Conservation (phyloP, 176 grass and related monocot species). For the Oryza glaberrima region DNA sequence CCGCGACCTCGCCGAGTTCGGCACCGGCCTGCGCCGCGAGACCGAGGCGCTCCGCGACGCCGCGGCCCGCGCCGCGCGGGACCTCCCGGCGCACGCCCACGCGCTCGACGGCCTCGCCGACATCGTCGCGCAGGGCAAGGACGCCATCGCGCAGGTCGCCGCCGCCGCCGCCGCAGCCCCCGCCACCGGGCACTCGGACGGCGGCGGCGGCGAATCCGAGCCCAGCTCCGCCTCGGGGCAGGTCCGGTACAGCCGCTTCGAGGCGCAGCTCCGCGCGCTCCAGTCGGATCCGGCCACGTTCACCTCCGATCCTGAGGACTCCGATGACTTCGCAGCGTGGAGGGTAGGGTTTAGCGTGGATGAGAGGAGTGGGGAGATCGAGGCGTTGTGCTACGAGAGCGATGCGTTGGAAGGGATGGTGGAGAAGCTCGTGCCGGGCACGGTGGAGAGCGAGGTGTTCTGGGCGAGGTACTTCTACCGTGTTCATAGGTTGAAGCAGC, state of each 20-base stretch:
- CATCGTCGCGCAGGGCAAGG: constrained; percentile 92
- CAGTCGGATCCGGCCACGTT: constrained; percentile 84
- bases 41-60: constrained; percentile 76
- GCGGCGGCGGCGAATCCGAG: constrained; percentile 38
- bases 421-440: constrained; percentile 66
- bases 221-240: constrained; percentile 44
- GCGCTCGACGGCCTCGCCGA: constrained; percentile 68
- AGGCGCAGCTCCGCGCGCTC: constrained; percentile 71
- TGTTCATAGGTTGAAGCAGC: constrained; percentile 73
- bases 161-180: constrained; percentile 15
- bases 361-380: constrained; percentile 73
- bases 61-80: constrained; percentile 56
- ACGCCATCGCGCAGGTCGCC: constrained; percentile 56
- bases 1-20: constrained; percentile 89
- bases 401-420: constrained; percentile 57
- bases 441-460: constrained; percentile 70
- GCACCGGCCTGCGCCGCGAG: constrained; percentile 89
- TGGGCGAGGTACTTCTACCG: constrained; percentile 89
- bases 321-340: constrained; percentile 76
- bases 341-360: constrained; percentile 61
- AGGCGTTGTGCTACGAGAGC: constrained; percentile 70
- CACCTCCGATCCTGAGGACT: constrained; percentile 70
- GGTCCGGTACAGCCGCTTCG: constrained; percentile 67
- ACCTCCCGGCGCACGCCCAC: constrained; percentile 60
- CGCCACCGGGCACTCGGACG: constrained; percentile 22